Percentiles rank a stretch among this genome's conserved stretches.
phyloP scores from a whole-genome alignment of 2,329 filamentous ascomycete genomes.

The Lecanosticta acicola region DNA sequence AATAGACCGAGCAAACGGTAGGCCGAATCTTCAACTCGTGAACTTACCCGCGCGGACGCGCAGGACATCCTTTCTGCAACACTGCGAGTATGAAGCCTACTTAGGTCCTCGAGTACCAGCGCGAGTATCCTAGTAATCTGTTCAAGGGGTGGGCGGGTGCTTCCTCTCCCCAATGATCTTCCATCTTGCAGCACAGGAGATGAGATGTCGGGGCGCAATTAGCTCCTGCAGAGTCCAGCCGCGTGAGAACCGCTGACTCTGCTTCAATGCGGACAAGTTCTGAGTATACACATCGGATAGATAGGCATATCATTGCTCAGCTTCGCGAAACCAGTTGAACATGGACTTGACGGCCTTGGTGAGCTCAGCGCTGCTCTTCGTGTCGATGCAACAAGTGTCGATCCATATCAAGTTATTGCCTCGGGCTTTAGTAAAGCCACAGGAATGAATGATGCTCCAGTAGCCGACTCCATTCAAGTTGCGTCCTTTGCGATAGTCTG shows the following conservation, averaged over 20 bases:
- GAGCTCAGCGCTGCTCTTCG: conserved; percentile 38
- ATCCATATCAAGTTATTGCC: conserved; percentile 6
- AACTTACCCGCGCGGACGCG: conserved; percentile 6
- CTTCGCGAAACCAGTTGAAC: conserved; percentile 3
- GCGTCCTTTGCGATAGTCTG: conserved; percentile 1
- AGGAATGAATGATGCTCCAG: conserved; percentile 3
- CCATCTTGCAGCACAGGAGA: conserved; percentile 6
- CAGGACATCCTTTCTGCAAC: conserved; percentile 10
- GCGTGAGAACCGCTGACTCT: conserved; percentile 4
- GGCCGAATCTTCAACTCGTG: conserved; percentile 37
- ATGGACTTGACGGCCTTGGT: conserved; percentile 43
- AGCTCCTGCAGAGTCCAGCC: conserved; percentile 9
- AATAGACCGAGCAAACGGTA: conserved; percentile 45
- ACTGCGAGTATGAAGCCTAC: not conserved
- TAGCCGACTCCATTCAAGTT: not conserved
- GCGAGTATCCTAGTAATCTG: conserved; percentile 1
- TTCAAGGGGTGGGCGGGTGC: too few species aligned
- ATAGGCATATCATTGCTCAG: conserved; percentile 6
- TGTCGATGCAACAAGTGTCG: conserved; percentile 13
- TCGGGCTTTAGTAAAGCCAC: not conserved
- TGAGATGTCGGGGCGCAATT: conserved; percentile 3
- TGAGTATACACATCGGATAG: conserved; percentile 3
- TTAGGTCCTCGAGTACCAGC: not conserved
- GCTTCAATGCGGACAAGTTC: not conserved
- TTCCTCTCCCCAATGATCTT: conserved; percentile 7